phyloP scores from a whole-genome alignment of 2,329 filamentous ascomycete genomes.

The Pestalotiopsis sp. region DNA sequence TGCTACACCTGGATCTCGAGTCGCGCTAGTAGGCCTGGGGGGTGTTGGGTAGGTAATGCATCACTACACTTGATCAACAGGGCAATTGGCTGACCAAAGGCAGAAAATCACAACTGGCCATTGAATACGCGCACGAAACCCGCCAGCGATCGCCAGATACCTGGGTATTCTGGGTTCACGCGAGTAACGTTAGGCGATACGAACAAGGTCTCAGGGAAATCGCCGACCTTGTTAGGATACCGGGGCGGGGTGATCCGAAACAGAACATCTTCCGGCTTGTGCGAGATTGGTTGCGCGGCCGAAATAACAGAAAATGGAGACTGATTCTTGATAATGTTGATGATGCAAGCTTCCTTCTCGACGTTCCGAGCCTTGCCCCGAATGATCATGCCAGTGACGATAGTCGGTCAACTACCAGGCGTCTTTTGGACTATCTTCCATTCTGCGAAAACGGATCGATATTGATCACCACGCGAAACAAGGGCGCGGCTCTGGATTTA shows the following conservation, averaged over 20 bases:
- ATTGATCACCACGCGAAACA: constrained; percentile 27
- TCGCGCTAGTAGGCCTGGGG: constrained; percentile 8
- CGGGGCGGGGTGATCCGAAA: constrained; percentile 20
- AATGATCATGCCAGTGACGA: constrained; percentile 24
- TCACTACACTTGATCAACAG: too few relatives aligned
- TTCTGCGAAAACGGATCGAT: constrained; percentile 28
- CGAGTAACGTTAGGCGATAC: constrained; percentile 30
- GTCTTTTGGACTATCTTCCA: neutral
- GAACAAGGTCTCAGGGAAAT: constrained; percentile 34
- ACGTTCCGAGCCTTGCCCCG: constrained; percentile 20
- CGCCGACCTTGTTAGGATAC: constrained; percentile 30
- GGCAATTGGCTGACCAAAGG: neutral
- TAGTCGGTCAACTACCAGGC: neutral
- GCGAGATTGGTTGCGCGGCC: constrained; percentile 32
- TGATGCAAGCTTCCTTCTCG: constrained; percentile 30
- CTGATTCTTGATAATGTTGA: constrained; percentile 41
- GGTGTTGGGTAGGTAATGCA: constrained; percentile 1
- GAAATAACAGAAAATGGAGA: constrained; percentile 32
- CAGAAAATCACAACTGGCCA: constrained; percentile 22
- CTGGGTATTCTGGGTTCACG: constrained; percentile 13
- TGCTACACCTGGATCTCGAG: neutral
- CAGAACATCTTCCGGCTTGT: constrained; percentile 23
- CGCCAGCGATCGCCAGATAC: neutral
- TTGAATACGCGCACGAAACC: constrained; percentile 14
- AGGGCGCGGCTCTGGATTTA: constrained; percentile 19